A percentile compares a stretch with the other conserved stretches of the same genome.
Conservation (phyloP, 768 basidiomycete genomes). For the Tulasnella sp. region DNA sequence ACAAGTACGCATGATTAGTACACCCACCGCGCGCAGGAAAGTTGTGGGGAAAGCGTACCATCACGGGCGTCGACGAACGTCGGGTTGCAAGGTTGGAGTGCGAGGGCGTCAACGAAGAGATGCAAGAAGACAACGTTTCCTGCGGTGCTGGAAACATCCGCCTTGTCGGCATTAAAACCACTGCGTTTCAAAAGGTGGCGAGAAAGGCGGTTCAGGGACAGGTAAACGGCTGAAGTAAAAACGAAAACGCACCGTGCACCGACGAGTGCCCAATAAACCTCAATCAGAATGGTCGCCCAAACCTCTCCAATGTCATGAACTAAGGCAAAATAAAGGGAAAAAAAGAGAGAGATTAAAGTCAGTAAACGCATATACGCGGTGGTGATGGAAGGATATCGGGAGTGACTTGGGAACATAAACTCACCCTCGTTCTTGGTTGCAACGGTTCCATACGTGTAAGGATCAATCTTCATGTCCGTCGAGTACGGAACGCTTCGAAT, state of each 20-base stretch:
- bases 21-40: slow-evolving; percentile 34
- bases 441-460: slow-evolving; percentile 45
- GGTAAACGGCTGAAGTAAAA: too few species aligned
- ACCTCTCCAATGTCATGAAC: slow-evolving; percentile 31
- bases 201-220: not conserved
- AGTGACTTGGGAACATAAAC: not conserved
- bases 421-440: slow-evolving; percentile 41
- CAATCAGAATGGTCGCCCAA: slow-evolving; percentile 26
- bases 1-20: not conserved
- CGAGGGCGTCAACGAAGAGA: slow-evolving; percentile 16
- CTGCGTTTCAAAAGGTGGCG: not conserved
- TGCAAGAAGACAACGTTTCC: slow-evolving; percentile 30
- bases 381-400: not conserved
- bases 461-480: slow-evolving; percentile 48
- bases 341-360: too few species aligned
- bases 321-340: too few species aligned
- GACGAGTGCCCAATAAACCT: slow-evolving; percentile 29
- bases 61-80: slow-evolving; percentile 44
- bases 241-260: too few species aligned
- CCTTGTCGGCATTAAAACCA: not conserved
- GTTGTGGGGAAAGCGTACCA: slow-evolving; percentile 39
- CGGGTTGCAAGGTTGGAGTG: slow-evolving; percentile 31
- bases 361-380: too few species aligned
- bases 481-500: slow-evolving; percentile 61
- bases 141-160: not conserved